Evolutionary conservation across 2,329 filamentous ascomycete genomes (phyloP), one percentile per base, ranked within the genome.

Genomic region (Monilinia polystroma): DNA sequence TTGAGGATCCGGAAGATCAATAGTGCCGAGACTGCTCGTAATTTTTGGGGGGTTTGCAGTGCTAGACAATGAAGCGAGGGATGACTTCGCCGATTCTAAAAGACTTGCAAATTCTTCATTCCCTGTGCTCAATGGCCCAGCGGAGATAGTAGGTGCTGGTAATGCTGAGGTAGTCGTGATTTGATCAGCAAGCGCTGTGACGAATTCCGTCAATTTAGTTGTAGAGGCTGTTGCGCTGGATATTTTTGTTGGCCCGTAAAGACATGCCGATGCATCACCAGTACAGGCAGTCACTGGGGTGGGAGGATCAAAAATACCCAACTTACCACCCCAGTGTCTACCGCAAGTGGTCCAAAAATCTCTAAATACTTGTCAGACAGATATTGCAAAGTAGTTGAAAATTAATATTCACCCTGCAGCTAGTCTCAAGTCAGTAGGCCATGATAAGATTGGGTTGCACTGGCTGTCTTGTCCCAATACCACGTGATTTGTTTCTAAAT

Each of bases 301-400:
- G 8, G 78, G 77, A 5, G 77, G 77, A 64, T 79, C 78, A 68
- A 79, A 79, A 6, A 79, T 72, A 0, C 77, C 78, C 64, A 79
- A 75, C 4, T 69, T 70, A 23, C 60, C 60, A 45, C 51, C 60
- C n/a, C 41, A 41, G 14, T 63, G 29, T 63, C 75, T 75, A 70
- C 77, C 78, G 3, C 77, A 77, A 47, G 69, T 73, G 4, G 76
- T 75, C 77, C 77, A 79, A 1, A 69, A 69, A 20, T 45, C 38
- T 23, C 64, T 66, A 54, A 32, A 14, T 47, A n/a, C 18, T n/a
- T 38, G 32, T 63, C 41, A 62, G 38, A 54, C n/a, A 35, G 6
- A 14, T 51, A 52, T 32, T 2, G 51, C 14, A 58, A 66, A 56
- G n/a, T 11, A 52, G 38, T 43, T 32, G 41, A 32, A 29, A n/a